Base-by-base conservation (phyloP, 768 basidiomycete species). In the Sarcodon sp. region DNA sequence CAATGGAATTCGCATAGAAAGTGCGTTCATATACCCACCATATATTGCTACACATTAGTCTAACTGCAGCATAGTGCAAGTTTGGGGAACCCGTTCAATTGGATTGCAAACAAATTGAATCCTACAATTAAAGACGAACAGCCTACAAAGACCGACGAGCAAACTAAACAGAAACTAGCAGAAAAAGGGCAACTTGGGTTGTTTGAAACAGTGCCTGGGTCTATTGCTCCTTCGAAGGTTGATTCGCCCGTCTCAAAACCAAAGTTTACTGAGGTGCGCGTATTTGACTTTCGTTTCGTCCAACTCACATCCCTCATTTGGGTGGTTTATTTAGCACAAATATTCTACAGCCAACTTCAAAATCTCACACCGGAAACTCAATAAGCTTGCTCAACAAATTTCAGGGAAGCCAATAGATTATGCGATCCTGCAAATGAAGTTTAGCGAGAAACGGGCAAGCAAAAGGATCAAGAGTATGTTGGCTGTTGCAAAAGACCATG, bases 391-490 rank as follows among this genome's bases (percentile, higher is more conserved):
- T 7, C 73, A 79, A 32, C 89, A 96, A 62, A 86, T 99, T 53
- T 74, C 87, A 2, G 86, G 88, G 15, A 84, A 90, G 56, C 92
- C 93, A 13, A 83, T 97, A 51, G 93, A 97, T 66, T 79, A 83
- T 55, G 94, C 94, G 34, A 94, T 99, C 60, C 69, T 97, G 49
- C 94, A 99, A 58, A 93, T 98, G 88, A 77, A 86, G 61, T 97
- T 96, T 64, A 89, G 86, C 53, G 85, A 93, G 63, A 99, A 99
- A 67, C 76, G 89, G 18, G 89, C 86, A 11, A 83, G 88, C 53
- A 73, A 70, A 43, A 80, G 89, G 51, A 79, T 99, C 50, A 82
- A 89, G 75, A 87, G 83, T 55, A 90, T 90, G 77, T 73, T 98
- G 41, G 79, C 78, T 10, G 77, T 86, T 1, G 92, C 91, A 2